phyloP scores from a whole-genome alignment of 306 rosid genomes.

The Ziziphus jujuba region DNA sequence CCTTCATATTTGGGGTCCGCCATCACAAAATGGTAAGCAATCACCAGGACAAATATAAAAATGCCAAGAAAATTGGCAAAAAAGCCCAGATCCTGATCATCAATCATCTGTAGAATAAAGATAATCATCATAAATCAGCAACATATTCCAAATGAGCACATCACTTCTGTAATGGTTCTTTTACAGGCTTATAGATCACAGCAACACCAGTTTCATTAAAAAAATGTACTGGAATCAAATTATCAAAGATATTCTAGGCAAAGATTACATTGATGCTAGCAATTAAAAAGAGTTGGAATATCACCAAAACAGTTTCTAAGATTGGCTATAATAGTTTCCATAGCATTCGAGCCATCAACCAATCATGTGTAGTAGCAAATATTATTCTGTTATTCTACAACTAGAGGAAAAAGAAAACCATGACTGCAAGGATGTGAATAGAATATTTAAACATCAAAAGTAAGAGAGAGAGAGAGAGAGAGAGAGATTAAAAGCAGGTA shows the following conservation, averaged over 20 bases:
- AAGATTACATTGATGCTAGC: neutral
- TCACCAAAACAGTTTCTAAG: neutral
- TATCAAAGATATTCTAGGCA: neutral
- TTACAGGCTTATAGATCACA: neutral
- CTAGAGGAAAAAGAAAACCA: neutral
- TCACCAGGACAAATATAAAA: conserved; percentile 30
- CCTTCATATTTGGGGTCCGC: conserved; percentile 41
- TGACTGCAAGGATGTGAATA: neutral
- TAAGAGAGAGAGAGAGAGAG: no score
- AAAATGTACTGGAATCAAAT: neutral
- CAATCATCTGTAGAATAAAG: conserved; percentile 28
- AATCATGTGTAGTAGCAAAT: neutral
- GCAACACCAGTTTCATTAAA: neutral
- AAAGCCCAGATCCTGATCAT: conserved; percentile 30
- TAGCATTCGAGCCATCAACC: neutral
- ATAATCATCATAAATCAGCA: neutral
- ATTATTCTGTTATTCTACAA: neutral
- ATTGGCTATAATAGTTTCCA: neutral
- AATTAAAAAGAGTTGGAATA: neutral
- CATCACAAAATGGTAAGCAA: conserved; percentile 34
- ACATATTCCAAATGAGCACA: neutral
- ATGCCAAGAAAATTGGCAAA: conserved; percentile 34
- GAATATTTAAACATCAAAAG: no score
- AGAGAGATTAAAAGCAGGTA: no score
- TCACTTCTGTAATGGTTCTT: neutral